Conservation (phyloP, 2,329 filamentous ascomycete genomes). For the Myriosclerotinia curreyana region DNA sequence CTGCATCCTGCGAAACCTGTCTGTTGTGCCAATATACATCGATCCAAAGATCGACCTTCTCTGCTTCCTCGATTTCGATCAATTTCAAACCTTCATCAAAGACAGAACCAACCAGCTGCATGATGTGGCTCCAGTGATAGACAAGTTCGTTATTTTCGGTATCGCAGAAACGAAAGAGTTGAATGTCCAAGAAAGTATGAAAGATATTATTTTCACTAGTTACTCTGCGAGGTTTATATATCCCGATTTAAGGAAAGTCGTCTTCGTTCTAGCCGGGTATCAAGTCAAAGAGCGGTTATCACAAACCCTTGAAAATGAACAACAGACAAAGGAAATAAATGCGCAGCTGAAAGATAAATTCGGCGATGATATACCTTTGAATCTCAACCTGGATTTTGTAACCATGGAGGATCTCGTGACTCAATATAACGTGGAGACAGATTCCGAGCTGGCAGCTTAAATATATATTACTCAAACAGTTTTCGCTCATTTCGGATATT, state of each 20-base stretch:
- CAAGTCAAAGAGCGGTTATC: neutral
- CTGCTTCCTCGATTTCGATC: neutral
- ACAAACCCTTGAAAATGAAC: neutral
- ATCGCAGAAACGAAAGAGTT: neutral
- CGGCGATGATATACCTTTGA: neutral
- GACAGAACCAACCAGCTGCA: neutral
- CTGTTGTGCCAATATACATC: neutral
- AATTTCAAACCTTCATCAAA: neutral
- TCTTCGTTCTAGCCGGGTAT: neutral
- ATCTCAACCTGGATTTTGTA: neutral
- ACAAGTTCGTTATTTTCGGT: neutral
- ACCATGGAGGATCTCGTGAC: neutral
- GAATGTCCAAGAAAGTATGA: neutral
- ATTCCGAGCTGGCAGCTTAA: neutral
- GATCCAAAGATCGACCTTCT: neutral
- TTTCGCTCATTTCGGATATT: no score
- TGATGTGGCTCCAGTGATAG: neutral
- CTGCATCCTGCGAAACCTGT: neutral
- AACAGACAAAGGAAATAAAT: neutral
- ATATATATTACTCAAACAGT: neutral
- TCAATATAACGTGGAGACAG: neutral
- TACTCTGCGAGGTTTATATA: neutral
- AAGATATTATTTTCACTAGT: neutral
- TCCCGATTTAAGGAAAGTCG: neutral
- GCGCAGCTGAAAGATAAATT: neutral